Base-by-base conservation (phyloP, 2,329 filamentous ascomycete genomes). In the Zymoseptoria pseudotritici region DNA sequence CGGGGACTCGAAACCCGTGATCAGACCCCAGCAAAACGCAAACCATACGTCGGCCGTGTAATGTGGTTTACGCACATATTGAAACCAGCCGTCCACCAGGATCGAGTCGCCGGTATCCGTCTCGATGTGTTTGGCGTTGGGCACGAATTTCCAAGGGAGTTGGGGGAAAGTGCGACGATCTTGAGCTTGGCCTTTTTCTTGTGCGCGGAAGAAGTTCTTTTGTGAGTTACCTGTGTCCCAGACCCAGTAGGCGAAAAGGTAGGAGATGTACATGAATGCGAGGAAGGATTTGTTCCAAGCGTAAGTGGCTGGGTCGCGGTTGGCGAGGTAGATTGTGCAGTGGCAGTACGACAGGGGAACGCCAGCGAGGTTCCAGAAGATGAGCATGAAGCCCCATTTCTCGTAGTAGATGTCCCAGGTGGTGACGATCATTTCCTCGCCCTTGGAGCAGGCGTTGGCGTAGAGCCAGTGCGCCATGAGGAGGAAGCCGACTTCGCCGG, bases 351-450 rank as follows among this genome's bases (percentile, higher is more conserved):
- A 91, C 56, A 96, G 82, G 13, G 91, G 91, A 24, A 96, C 91
- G 66, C 91, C 91, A 53, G 91, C 91, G 73, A 96, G 80, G 77
- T 96, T 96, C 91, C 91, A 96, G 84, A 96, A 96, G 75, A 95
- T 95, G 66, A 96, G 84, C 91, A 96, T 96, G 80, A 96, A 96
- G 56, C 91, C 91, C 85, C 90, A 92, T 78, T 96, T 96, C 81
- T 96, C 91, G 70, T 91, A 93, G 80, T 95, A 96, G 88, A 96
- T 96, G 71, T 96, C 91, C 86, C 91, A 96, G 55, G 90, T 94
- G 8, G 89, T 89, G 61, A 91, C 83, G 74, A 96, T 96, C 72
- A 91, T 84, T 76, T 96, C 90, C 77, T 96, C 91, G 54, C 89
- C 92, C 79, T 96, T 96, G 67, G 87, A 86, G 79, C 91, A 96